Conservation (phyloP, 2,329 filamentous ascomycete species). For the Oidium heveae region DNA sequence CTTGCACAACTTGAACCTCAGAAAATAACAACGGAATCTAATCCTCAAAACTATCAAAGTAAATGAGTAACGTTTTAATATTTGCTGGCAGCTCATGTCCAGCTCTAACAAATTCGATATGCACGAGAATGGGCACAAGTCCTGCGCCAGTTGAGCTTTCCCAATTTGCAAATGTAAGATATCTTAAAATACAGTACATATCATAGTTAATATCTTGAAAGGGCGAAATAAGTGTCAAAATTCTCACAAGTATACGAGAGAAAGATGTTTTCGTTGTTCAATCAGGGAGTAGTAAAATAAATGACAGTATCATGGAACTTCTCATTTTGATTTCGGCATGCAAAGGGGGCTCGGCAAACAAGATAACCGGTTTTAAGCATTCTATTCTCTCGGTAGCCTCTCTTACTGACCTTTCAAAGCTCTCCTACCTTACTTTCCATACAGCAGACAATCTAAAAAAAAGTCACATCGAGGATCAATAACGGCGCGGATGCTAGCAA, state of each 20-base stretch:
- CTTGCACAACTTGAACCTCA: too few species aligned
- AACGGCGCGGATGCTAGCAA: too few species aligned
- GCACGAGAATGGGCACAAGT: constrained; percentile 39
- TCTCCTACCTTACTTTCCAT: constrained; percentile 40
- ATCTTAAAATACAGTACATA: too few species aligned
- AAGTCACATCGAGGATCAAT: too few species aligned
- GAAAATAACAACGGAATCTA: too few species aligned
- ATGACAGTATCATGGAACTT: constrained; percentile 97
- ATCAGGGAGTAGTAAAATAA: constrained; percentile 86
- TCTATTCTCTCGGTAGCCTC: neutral
- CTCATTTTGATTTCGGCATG: constrained; percentile 98
- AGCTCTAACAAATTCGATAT: constrained; percentile 37
- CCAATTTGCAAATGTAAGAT: constrained; percentile 43
- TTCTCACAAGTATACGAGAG: constrained; percentile 60
- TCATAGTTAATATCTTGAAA: too few species aligned
- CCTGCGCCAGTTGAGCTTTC: constrained; percentile 38
- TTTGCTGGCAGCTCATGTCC: constrained; percentile 44
- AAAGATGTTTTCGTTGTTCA: constrained; percentile 98
- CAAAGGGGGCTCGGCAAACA: constrained; percentile 91
- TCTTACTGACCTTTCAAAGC: constrained; percentile 26
- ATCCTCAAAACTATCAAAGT: too few species aligned
- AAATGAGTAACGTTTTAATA: too few species aligned
- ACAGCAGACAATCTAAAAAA: constrained; percentile 97
- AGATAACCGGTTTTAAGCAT: constrained; percentile 66
- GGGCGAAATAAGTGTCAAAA: constrained; percentile 46